Conservation (phyloP, 1,139 yeast genomes). For the Kodamaea anthophila region DNA sequence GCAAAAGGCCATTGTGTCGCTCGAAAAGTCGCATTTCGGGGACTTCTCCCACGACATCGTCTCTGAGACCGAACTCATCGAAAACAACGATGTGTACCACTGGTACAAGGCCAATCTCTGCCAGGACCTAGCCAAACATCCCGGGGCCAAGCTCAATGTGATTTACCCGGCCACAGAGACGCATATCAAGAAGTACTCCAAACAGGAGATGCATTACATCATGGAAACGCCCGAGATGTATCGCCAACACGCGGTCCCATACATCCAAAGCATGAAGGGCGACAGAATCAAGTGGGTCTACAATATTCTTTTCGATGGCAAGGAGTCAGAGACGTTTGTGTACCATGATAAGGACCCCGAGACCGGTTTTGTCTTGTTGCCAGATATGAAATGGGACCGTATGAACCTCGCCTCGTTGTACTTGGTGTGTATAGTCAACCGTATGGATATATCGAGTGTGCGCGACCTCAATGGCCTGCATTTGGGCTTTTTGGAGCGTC, state of each 20-base stretch:
- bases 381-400: constrained; percentile 94
- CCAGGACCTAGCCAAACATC: constrained; percentile 42
- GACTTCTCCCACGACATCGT: constrained; percentile 20
- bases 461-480: constrained; percentile 67
- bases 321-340: constrained; percentile 76
- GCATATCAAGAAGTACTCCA: constrained; percentile 70
- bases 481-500: constrained; percentile 44
- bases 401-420: constrained; percentile 63
- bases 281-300: constrained; percentile 84
- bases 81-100: constrained; percentile 72
- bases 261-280: constrained; percentile 70
- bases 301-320: constrained; percentile 75
- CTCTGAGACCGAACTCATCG: constrained; percentile 38
- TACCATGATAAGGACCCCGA: constrained; percentile 51
- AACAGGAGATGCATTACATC: constrained; percentile 53
- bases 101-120: constrained; percentile 63
- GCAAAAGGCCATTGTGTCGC: constrained; percentile 59
- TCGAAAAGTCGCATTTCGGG: constrained; percentile 54
- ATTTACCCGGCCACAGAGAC: constrained; percentile 87
- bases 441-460: constrained; percentile 65
- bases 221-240: constrained; percentile 81
- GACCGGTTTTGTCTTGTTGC: constrained; percentile 57
- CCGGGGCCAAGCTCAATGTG: constrained; percentile 68
- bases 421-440: constrained; percentile 68
- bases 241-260: constrained; percentile 57